Conservation (phyloP, 1,284 basidiomycete genomes). For the Cryptococcus maquisensis region DNA sequence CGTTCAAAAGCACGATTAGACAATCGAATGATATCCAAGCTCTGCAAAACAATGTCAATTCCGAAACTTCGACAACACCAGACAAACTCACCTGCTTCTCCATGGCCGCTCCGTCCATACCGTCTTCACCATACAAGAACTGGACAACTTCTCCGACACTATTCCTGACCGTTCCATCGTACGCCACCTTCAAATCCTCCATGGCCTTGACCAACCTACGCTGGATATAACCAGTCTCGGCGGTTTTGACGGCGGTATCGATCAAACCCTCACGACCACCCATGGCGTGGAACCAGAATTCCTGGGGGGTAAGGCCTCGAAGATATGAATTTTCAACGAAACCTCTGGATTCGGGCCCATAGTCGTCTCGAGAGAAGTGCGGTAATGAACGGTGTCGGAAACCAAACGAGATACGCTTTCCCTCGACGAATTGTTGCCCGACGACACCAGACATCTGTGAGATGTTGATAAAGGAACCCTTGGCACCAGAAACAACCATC, state of each 20-base stretch:
- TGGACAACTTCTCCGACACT: constrained; percentile 93
- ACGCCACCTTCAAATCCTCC: constrained; percentile 95
- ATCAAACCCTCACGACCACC: constrained; percentile 98
- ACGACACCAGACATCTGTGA: constrained; percentile 99
- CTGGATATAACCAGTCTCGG: constrained; percentile 99
- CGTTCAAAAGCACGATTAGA: constrained; percentile 81
- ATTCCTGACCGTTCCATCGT: constrained; percentile 97
- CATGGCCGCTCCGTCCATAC: constrained; percentile 97
- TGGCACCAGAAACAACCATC: constrained; percentile 99
- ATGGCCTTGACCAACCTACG: constrained; percentile 95
- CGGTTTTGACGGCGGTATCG: constrained; percentile 99
- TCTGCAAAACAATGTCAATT: constrained; percentile 35
- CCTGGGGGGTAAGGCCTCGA: constrained; percentile 92
- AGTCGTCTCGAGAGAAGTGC: constrained; percentile 98
- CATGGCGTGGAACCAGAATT: constrained; percentile 99
- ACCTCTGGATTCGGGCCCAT: constrained; percentile 95
- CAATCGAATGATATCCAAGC: constrained; percentile 80
- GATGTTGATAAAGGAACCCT: constrained; percentile 99
- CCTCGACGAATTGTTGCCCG: constrained; percentile 97
- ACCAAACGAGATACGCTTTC: constrained; percentile 96
- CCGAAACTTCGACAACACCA: neutral
- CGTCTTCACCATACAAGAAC: constrained; percentile 97
- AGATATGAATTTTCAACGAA: constrained; percentile 99
- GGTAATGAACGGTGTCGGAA: constrained; percentile 95
- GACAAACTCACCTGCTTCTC: constrained; percentile 66